Conservation (phyloP, 2,329 filamentous ascomycete genomes). For the Penicillium sp. region DNA sequence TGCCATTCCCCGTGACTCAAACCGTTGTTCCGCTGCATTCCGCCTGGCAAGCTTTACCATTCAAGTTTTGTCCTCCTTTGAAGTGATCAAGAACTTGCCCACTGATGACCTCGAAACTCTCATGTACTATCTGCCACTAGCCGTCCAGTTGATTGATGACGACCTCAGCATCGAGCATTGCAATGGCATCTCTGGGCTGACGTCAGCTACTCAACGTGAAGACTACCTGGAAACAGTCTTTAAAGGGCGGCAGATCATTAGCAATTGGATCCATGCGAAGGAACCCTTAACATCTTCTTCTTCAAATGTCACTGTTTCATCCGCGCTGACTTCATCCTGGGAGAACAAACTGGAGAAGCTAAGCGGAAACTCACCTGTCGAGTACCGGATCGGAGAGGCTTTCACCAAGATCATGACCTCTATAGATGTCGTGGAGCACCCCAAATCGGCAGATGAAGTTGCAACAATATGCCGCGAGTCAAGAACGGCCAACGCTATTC, state of each 20-base stretch:
- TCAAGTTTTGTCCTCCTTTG: constrained; percentile 59
- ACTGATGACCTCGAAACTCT: constrained; percentile 47
- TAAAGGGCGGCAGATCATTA: constrained; percentile 57
- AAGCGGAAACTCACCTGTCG: constrained; percentile 37
- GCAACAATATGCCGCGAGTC: constrained; percentile 45
- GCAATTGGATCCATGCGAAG: constrained; percentile 47
- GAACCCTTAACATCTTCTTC: constrained; percentile 23
- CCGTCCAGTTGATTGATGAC: constrained; percentile 63
- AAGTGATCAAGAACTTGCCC: constrained; percentile 42
- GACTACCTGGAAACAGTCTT: constrained; percentile 61
- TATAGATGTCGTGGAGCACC: constrained; percentile 34
- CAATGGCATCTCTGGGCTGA: constrained; percentile 59
- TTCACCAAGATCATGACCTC: constrained; percentile 50
- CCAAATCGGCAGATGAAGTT: constrained; percentile 40
- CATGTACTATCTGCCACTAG: constrained; percentile 60
- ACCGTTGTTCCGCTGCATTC: constrained; percentile 73
- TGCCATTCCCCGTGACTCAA: constrained; percentile 64
- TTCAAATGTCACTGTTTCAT: constrained; percentile 31
- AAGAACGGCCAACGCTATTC: constrained; percentile 52
- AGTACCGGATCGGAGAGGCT: constrained; percentile 49
- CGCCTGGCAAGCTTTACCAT: constrained; percentile 76
- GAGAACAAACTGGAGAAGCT: constrained; percentile 42
- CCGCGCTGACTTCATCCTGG: constrained; percentile 41
- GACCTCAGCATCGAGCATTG: constrained; percentile 63
- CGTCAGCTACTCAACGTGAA: constrained; percentile 56